A percentile compares a stretch with the other conserved stretches of the same genome.
phyloP scores from a whole-genome alignment of 192 early-diverging fungal genomes.

The Podila epigama region DNA sequence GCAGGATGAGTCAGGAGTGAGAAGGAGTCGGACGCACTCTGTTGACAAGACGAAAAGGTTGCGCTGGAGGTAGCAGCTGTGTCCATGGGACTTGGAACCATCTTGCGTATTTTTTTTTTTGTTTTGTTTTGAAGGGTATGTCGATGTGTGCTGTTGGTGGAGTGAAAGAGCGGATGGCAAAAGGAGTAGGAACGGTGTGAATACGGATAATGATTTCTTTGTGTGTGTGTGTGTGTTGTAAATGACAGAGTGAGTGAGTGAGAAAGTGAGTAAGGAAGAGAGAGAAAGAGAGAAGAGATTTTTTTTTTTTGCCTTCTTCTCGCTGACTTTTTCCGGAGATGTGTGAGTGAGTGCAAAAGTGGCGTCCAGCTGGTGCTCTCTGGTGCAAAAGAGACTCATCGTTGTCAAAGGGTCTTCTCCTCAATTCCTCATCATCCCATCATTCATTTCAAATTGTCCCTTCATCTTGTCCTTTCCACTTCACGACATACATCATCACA shows the following conservation, averaged over 20 bases:
- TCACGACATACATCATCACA: no score
- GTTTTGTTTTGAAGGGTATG: constrained; percentile 7
- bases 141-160: constrained; percentile 8
- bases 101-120: neutral
- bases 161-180: neutral
- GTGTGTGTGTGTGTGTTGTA: no score
- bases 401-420: no score
- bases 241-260: neutral
- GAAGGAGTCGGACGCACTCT: neutral
- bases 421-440: neutral
- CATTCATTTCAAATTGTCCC: neutral
- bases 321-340: no score
- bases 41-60: constrained; percentile 15
- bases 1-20: constrained; percentile 24
- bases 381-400: no score
- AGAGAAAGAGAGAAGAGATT: neutral
- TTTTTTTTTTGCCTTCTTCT: no score
- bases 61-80: constrained; percentile 16
- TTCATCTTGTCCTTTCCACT: neutral
- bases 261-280: neutral
- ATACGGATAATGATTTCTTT: neutral
- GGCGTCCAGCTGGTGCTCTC: no score
- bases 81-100: constrained; percentile 16
- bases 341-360: no score
- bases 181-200: neutral